phyloP scores from a whole-genome alignment of 495 filamentous ascomycete species.

The Tuber microsphaerosporum region DNA sequence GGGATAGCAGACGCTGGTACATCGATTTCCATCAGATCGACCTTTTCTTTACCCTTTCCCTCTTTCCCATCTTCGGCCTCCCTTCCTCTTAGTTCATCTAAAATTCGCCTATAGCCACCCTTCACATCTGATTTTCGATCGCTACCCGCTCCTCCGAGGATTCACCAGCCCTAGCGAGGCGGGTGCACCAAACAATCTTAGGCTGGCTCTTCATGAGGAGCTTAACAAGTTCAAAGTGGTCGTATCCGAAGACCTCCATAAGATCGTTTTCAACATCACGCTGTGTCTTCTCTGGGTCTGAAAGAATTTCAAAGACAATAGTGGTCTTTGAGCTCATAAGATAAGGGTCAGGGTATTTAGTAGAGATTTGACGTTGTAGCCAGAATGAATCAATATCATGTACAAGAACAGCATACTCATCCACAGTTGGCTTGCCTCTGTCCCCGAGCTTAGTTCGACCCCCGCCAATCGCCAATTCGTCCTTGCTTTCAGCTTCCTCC shows the following conservation, averaged over 20 bases:
- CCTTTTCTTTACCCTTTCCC: conserved; percentile 71
- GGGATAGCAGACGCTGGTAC: conserved; percentile 49
- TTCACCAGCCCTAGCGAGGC: conserved; percentile 74
- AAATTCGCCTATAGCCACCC: conserved; percentile 74
- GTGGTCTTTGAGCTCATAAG: conserved; percentile 81
- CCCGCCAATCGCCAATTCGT: conserved; percentile 78
- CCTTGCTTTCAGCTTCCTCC: conserved; percentile 47
- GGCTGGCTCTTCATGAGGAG: conserved; percentile 86
- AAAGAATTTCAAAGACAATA: conserved; percentile 72
- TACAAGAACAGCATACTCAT: conserved; percentile 62
- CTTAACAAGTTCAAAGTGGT: conserved; percentile 85
- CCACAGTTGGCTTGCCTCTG: conserved; percentile 43
- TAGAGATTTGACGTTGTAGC: conserved; percentile 86
- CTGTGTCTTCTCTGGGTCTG: conserved; percentile 73
- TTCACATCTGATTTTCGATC: conserved; percentile 82
- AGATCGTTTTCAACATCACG: conserved; percentile 96
- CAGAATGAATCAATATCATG: conserved; percentile 95
- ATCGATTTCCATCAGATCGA: conserved; percentile 86
- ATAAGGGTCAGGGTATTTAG: conserved; percentile 81
- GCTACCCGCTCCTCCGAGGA: conserved; percentile 66
- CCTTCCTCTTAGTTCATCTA: conserved; percentile 72
- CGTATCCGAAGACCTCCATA: conserved; percentile 96
- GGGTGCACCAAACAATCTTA: conserved; percentile 91
- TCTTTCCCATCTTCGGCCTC: conserved; percentile 55
- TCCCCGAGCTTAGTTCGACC: conserved; percentile 44